phyloP scores from a whole-genome alignment of 1,139 yeast species.

The Yamadazyma epiphylla region DNA sequence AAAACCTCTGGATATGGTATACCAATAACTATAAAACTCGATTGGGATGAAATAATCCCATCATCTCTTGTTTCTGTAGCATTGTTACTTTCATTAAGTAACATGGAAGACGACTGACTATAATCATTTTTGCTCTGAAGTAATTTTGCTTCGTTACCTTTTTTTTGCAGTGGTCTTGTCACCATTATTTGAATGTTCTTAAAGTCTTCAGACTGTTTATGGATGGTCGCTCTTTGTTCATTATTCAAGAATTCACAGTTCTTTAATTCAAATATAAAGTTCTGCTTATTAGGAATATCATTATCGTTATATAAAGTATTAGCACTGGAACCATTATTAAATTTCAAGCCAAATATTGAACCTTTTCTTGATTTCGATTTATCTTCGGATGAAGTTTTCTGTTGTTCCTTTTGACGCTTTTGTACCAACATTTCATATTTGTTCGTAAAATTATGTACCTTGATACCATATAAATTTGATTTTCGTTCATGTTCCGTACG shows the following conservation, averaged over 20 bases:
- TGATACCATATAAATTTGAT: conserved; percentile 37
- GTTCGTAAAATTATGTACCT: conserved; percentile 43
- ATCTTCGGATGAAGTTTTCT: conserved; percentile 18
- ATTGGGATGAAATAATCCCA: conserved; percentile 24
- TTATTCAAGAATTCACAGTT: conserved; percentile 32
- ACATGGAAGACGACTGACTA: conserved; percentile 36
- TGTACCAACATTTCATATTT: conserved; percentile 41
- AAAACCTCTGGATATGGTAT: conserved; percentile 42
- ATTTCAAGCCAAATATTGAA: conserved; percentile 40
- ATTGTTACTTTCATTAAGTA: conserved; percentile 18
- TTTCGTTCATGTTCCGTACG: conserved; percentile 35
- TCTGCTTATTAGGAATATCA: conserved; percentile 14
- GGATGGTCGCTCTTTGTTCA: conserved; percentile 32
- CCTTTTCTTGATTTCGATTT: conserved; percentile 33
- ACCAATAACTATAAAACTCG: conserved; percentile 39
- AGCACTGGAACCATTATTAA: conserved; percentile 18
- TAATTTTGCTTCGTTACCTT: conserved; percentile 5
- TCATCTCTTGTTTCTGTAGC: conserved; percentile 14
- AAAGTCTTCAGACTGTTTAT: conserved; percentile 26
- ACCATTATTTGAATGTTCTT: conserved; percentile 33
- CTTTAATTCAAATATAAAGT: conserved; percentile 26
- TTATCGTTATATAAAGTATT: conserved; percentile 7
- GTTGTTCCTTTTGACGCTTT: conserved; percentile 37
- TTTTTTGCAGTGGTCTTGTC: conserved; percentile 29
- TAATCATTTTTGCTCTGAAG: conserved; percentile 22